Base-by-base conservation (phyloP, 202 grass and related monocot genomes). In the Bolboschoenoplectus hybrid region DNA sequence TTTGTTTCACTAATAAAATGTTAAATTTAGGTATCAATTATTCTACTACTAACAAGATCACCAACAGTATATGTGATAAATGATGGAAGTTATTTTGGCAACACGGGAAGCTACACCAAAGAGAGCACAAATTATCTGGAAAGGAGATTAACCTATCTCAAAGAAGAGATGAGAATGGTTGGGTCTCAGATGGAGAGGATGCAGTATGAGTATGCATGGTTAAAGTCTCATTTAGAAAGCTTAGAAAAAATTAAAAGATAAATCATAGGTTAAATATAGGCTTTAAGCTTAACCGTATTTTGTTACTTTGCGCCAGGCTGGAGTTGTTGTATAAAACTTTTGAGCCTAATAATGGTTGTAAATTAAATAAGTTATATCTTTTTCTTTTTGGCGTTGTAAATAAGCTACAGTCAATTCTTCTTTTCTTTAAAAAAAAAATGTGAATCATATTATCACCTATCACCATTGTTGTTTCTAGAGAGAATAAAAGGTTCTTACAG, bases 101-200 rank as follows among this genome's bases (percentile, higher is more conserved):
- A 87, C 46, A 86, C 83, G 68, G 82, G 78, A 83, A 81, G 63
- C 44, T 86, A 91, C 45, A 79, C 84, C 81, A 85, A 80, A 78
- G 90, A 95, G 61, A 91, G 82, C 38, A 74, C 95, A 61, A 84
- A 86, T 81, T 94, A 89, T 92, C 51, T 86, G 69, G 87, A 86
- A 66, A 95, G 90, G 86, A 88, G 91, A 44, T 49, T 98, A 35
- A 89, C 80, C 66, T 83, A 87, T 55, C 88, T 98, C 9, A 88
- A 89, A 19, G 93, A 96, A 86, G 93, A 98, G 89, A 92, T 95
- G 91, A 85, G 83, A 62, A 68, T 89, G 50, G 78, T 88, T 12
- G 93, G 92, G 74, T 50, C 68, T 3, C 96, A 92, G n/a, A 77
- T 98, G 93, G 93, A 95, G 86, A 92, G 49, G 58, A 89, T 98